Base-by-base conservation (phyloP, 495 filamentous ascomycete species). In the Xylaria sp. region DNA sequence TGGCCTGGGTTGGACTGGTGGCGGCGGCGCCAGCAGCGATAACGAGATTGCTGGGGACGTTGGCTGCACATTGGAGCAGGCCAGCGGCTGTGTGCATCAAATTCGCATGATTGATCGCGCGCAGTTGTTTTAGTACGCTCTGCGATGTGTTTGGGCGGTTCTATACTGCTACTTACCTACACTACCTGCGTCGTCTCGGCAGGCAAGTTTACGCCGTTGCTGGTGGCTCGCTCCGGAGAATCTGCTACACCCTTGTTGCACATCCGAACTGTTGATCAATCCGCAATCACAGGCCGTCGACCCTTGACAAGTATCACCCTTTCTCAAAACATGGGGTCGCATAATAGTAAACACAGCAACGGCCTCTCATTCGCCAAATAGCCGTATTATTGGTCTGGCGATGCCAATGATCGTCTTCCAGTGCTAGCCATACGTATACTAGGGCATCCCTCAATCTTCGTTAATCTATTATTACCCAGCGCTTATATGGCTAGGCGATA, bases 61-160 rank as follows among this genome's bases (percentile, higher is more conserved):
- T 17, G 37, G 29, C 44, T 46, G n/a, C 48, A 67, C 46, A 57
- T 57, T n/a, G 50, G 50, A 58, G 37, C 37, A 55, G 21, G 15
- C 55, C 61, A 35, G 68, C 46, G 68, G 68, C 59, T 53, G 43
- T 40, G 35, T 70, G 68, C 65, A 58, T 68, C 65, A 35, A 31
- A 29, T 44, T 50, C 7, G 52, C 59, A 63, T 70, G 44, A 70
- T 70, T 44, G 64, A 53, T 53, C 48, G 64, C 64, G 68, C 37
- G 43, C 58, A 40, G 58, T 19, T 63, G 68, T 63, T 53, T 37
- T 59, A n/a, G 24, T 52, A 70, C 43, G 59, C 24, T 70, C 64
- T 55, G 33, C 46, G 46, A 35, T n/a, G 5, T 21, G 33, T 53
- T n/a, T 21, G 33, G 35, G 31, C 64, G 33, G 46, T 53, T 50